Percentiles rank a stretch among this genome's conserved stretches.
These are phyloP conservation scores for Xanthoconium stramineum DNA, from an alignment of 768 basidiomycete genomes.

Conservation along the genomic window DNA sequence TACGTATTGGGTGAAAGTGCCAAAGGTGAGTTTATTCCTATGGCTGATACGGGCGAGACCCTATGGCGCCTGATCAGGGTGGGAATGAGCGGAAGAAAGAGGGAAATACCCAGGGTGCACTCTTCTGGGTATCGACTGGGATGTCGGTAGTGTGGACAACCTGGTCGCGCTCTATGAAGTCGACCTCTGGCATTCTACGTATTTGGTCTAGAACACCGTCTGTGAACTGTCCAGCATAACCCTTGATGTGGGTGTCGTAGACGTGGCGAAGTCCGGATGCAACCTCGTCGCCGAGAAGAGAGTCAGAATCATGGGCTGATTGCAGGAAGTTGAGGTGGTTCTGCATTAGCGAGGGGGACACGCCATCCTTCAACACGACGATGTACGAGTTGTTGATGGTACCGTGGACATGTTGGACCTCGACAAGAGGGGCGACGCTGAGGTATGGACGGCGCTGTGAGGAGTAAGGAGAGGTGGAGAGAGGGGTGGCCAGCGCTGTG, in stretches of 20 bases:
- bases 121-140: conserved; percentile 43
- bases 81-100: not conserved
- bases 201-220: conserved; percentile 68
- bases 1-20: conserved; percentile 82
- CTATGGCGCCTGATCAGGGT: conserved; percentile 40
- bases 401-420: conserved; percentile 61
- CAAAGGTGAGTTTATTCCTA: conserved; percentile 66
- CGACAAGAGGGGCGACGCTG: conserved; percentile 57
- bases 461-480: conserved; percentile 41
- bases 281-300: conserved; percentile 43
- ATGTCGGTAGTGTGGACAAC: conserved; percentile 65
- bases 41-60: conserved; percentile 96
- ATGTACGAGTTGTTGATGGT: conserved; percentile 92
- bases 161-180: conserved; percentile 91
- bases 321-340: conserved; percentile 82
- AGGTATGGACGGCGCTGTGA: conserved; percentile 42
- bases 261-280: conserved; percentile 66
- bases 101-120: conserved; percentile 80
- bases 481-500: conserved; percentile 37
- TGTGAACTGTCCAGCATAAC: conserved; percentile 82
- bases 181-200: conserved; percentile 83
- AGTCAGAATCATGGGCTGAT: conserved; percentile 52
- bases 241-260: conserved; percentile 69
- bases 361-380: conserved; percentile 76
- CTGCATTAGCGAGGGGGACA: conserved; percentile 53